Evolutionary conservation across 176 grass and related monocot genomes (phyloP).

Genomic region (Avena insularis): DNA sequence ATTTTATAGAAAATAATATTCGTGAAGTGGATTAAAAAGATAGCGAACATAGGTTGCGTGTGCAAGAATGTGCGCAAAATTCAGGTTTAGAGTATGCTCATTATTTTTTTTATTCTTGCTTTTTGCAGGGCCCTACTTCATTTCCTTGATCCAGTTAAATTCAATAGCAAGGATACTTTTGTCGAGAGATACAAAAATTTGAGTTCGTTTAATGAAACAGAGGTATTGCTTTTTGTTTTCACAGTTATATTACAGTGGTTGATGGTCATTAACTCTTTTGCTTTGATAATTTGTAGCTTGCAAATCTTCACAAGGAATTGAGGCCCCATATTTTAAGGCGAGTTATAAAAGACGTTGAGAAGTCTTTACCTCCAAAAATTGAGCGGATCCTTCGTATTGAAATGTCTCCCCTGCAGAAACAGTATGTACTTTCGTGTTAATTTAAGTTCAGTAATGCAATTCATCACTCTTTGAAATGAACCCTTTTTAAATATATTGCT

Average conservation of each 20-base stretch:
- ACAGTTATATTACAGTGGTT: conserved; percentile 17
- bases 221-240: conserved; percentile 55
- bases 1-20: conserved; percentile 10
- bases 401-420: conserved; percentile 99
- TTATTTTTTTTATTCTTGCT: background rate
- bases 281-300: conserved; percentile 65
- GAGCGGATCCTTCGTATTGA: conserved; percentile 94
- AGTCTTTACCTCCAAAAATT: conserved; percentile 99
- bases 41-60: background rate
- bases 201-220: conserved; percentile 91
- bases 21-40: background rate
- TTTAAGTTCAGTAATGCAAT: conserved; percentile 19
- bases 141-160: conserved; percentile 95
- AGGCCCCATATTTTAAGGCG: conserved; percentile 94
- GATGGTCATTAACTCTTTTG: conserved; percentile 39
- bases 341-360: conserved; percentile 99
- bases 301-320: conserved; percentile 96
- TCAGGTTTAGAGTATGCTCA: conserved; percentile 5
- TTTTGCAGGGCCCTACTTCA: conserved; percentile 88
- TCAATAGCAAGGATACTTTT: conserved; percentile 96
- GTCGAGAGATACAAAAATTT: conserved; percentile 98
- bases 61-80: background rate
- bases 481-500: conserved; percentile 31
- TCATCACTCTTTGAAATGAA: conserved; percentile 12
- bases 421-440: conserved; percentile 53